Conservation (phyloP, 2,329 filamentous ascomycete species). For the Didymella arachidicola region DNA sequence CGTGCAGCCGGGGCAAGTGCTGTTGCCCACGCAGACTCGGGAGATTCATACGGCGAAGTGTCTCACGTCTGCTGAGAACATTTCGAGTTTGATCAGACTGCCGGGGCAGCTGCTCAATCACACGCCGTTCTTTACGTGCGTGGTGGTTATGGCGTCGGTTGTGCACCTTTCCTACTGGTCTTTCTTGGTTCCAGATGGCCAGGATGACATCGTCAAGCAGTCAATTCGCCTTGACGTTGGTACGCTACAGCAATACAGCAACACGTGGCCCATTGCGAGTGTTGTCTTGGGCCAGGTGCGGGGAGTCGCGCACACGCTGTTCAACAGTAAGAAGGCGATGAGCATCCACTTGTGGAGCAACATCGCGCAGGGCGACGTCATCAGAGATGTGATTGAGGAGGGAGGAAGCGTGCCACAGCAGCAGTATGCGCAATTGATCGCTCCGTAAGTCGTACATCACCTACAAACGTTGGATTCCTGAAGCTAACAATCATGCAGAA, state of each 20-base stretch:
- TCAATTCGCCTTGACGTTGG: constrained; percentile 81
- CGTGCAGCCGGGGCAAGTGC: constrained; percentile 63
- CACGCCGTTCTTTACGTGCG: constrained; percentile 57
- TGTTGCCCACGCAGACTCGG: constrained; percentile 61
- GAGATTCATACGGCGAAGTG: constrained; percentile 80
- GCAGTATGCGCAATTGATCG: constrained; percentile 46
- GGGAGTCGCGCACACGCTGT: constrained; percentile 79
- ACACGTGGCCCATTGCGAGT: constrained; percentile 76
- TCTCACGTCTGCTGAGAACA: constrained; percentile 77
- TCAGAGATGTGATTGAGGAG: constrained; percentile 46
- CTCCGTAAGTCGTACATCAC: constrained; percentile 40
- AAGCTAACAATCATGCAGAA: constrained; percentile 25
- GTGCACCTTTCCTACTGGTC: constrained; percentile 73
- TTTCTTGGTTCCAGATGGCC: constrained; percentile 57
- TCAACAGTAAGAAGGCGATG: constrained; percentile 53
- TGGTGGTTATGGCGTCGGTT: constrained; percentile 51
- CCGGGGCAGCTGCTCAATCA: constrained; percentile 75
- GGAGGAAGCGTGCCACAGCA: constrained; percentile 43
- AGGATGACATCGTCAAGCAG: constrained; percentile 74
- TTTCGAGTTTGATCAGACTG: constrained; percentile 77
- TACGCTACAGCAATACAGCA: constrained; percentile 71
- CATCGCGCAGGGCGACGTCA: constrained; percentile 46
- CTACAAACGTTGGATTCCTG: background rate
- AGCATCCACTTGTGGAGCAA: constrained; percentile 51
- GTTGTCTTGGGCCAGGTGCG: constrained; percentile 76